These are phyloP conservation scores for Rhynchospora tenuis DNA, from an alignment of 176 grass and related monocot species.

Conservation along the genomic window DNA sequence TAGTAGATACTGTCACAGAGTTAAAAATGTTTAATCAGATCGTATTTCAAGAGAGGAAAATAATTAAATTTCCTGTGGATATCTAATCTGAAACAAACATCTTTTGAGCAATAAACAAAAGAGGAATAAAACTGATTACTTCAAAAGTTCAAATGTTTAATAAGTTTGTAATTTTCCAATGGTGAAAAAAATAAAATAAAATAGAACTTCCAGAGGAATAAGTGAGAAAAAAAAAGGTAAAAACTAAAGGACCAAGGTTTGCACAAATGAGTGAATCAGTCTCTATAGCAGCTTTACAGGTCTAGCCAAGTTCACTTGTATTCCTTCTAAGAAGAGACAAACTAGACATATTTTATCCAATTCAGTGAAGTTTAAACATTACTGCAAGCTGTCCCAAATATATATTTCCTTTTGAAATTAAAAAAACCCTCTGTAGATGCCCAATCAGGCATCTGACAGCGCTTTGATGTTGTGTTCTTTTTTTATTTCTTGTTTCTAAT, in stretches of 20 bases:
- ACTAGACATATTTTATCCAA: not conserved
- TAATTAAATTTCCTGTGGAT: not conserved
- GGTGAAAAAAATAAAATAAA: not conserved
- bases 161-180: not conserved
- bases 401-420: too few relatives aligned
- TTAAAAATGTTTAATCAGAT: not conserved
- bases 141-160: not conserved
- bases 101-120: not conserved
- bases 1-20: conserved; percentile 59
- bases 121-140: not conserved
- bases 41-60: not conserved
- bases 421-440: too few relatives aligned
- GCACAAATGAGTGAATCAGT: not conserved
- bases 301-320: not conserved
- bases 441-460: not conserved
- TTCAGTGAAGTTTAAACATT: not conserved
- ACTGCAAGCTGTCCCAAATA: not conserved
- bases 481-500: not conserved
- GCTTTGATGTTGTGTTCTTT: not conserved
- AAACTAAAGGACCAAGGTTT: not conserved
- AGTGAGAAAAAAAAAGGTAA: not conserved
- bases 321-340: not conserved
- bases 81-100: not conserved
- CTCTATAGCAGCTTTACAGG: too few relatives aligned
- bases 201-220: not conserved